Conservation (phyloP, 1,139 yeast species). For the Kodamaea fungicola region DNA sequence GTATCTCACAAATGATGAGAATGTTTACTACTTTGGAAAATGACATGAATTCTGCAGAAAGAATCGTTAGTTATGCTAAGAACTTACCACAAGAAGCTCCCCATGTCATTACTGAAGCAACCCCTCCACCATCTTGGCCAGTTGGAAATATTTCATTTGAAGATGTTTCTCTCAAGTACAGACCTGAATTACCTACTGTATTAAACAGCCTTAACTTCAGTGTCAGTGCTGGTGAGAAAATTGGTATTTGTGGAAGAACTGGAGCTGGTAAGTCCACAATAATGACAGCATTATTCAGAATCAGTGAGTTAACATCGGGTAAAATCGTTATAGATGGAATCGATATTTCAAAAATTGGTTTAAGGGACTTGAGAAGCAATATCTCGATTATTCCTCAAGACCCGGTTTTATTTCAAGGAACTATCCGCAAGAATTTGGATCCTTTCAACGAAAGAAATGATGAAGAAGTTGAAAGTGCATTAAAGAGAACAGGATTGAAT, state of each 20-base stretch:
- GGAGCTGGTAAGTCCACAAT: slow-evolving; percentile 75
- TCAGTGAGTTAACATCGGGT: slow-evolving; percentile 52
- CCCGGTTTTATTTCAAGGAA: slow-evolving; percentile 17
- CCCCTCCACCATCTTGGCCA: slow-evolving; percentile 27
- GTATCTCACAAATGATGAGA: slow-evolving; percentile 42
- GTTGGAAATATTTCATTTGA: slow-evolving; percentile 51
- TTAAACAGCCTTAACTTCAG: slow-evolving; percentile 47
- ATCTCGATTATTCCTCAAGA: slow-evolving; percentile 19
- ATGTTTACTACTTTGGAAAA: slow-evolving; percentile 67
- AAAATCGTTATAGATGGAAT: slow-evolving; percentile 52
- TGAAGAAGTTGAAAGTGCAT: slow-evolving; percentile 30
- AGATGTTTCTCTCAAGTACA: slow-evolving; percentile 59
- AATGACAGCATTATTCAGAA: slow-evolving; percentile 57
- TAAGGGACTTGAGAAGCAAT: slow-evolving; percentile 14
- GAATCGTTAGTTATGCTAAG: slow-evolving; percentile 64
- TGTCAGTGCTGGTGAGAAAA: slow-evolving; percentile 52
- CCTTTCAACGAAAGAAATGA: slow-evolving; percentile 26
- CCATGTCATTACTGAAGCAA: slow-evolving; percentile 18
- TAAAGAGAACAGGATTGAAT: slow-evolving; percentile 29
- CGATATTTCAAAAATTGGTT: slow-evolving; percentile 39
- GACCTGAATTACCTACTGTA: slow-evolving; percentile 70
- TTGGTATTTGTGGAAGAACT: slow-evolving; percentile 73
- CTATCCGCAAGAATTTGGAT: slow-evolving; percentile 11
- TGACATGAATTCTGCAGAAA: slow-evolving; percentile 77
- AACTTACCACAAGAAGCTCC: slow-evolving; percentile 33